Conservation (phyloP, 2,329 filamentous ascomycete genomes). For the Berkeleyomyces basicola region DNA sequence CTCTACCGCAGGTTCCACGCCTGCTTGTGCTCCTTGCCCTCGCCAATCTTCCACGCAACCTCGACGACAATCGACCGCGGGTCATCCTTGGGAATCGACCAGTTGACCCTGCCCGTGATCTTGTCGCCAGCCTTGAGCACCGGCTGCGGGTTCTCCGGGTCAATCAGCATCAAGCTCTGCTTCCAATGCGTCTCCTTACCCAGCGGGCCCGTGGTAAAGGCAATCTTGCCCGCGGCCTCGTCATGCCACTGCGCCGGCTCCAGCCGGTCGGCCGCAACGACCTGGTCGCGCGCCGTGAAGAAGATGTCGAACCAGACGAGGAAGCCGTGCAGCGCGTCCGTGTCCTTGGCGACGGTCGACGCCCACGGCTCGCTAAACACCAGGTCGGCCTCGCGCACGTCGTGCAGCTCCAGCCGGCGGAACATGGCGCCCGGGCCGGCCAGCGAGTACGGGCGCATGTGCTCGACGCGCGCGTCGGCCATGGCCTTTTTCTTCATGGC, state of each 20-base stretch:
- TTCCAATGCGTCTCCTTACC: slow-evolving; percentile 78
- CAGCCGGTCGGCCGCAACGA: slow-evolving; percentile 32
- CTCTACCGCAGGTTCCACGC: slow-evolving; percentile 29
- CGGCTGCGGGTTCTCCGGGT: slow-evolving; percentile 33
- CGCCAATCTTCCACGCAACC: slow-evolving; percentile 41
- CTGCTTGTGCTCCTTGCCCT: slow-evolving; percentile 27
- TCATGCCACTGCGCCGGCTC: slow-evolving; percentile 45
- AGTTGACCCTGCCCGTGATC: slow-evolving; percentile 52
- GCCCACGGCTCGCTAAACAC: slow-evolving; percentile 56
- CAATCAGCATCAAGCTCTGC: slow-evolving; percentile 59
- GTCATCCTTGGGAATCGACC: slow-evolving; percentile 51
- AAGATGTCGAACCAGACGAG: slow-evolving; percentile 90
- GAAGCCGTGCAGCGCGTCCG: slow-evolving; percentile 57
- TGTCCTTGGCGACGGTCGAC: slow-evolving; percentile 20
- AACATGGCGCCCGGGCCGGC: slow-evolving; percentile 49
- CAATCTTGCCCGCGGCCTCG: slow-evolving; percentile 43
- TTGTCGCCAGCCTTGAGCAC: slow-evolving; percentile 36
- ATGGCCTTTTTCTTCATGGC: slow-evolving; percentile 73
- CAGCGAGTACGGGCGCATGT: slow-evolving; percentile 45
- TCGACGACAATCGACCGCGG: slow-evolving; percentile 51
- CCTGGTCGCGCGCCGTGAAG: slow-evolving; percentile 47
- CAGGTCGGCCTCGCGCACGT: slow-evolving; percentile 53
- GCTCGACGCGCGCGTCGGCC: slow-evolving; percentile 64
- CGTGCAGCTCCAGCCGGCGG: slow-evolving; percentile 61
- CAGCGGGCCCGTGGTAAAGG: slow-evolving; percentile 74